Conservation (phyloP, 75 land plant species). For the Cunninghamia lanceolata region DNA sequence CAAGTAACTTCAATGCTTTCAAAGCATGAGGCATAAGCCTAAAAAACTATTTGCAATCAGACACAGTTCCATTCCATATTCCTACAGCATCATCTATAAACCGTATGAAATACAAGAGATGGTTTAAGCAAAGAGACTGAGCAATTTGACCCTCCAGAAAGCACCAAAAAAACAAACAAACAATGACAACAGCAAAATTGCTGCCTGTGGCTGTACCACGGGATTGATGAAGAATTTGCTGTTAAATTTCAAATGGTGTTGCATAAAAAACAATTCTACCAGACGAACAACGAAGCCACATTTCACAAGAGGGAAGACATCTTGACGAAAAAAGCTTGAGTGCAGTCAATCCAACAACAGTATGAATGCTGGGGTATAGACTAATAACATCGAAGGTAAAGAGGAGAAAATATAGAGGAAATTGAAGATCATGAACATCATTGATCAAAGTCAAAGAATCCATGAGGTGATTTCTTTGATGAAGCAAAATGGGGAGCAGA, state of each 20-base stretch:
- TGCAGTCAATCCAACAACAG: neutral
- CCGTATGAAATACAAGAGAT: too few relatives aligned
- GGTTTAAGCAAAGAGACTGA: too few relatives aligned
- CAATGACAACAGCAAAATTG: too few relatives aligned
- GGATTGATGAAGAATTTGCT: neutral
- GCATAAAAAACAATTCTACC: too few relatives aligned
- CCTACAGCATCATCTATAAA: neutral
- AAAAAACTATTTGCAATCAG: neutral
- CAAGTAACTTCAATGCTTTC: neutral
- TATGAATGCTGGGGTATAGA: neutral
- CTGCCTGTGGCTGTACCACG: too few relatives aligned
- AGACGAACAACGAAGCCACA: too few relatives aligned
- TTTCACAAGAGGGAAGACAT: neutral
- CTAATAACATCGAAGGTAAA: neutral
- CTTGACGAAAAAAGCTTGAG: neutral
- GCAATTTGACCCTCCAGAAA: too few relatives aligned
- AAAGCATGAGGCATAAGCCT: neutral
- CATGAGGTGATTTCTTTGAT: neutral
- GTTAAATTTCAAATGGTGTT: neutral
- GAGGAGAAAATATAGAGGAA: neutral
- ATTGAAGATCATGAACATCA: neutral
- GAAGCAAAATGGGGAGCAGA: neutral
- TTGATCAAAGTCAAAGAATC: neutral
- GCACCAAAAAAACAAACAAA: too few relatives aligned
- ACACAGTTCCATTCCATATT: neutral